Conservation (phyloP, 2,329 filamentous ascomycete species). For the Tricladium varicosporioides region DNA sequence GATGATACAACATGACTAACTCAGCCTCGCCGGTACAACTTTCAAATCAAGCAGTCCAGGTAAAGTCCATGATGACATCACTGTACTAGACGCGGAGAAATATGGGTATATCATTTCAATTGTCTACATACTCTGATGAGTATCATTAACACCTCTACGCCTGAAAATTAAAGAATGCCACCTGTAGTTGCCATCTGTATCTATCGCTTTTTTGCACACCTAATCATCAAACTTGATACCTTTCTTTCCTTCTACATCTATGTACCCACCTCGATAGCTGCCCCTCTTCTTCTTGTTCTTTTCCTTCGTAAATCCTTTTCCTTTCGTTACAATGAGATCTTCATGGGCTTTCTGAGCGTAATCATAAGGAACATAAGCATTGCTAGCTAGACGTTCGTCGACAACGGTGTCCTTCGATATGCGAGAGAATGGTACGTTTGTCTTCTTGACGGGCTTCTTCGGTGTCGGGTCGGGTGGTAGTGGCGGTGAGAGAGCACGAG, state of each 20-base stretch:
- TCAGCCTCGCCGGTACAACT: too few relatives aligned
- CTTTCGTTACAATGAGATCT: constrained; percentile 85
- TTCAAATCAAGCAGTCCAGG: not conserved
- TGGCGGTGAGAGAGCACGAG: constrained; percentile 32
- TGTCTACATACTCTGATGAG: not conserved
- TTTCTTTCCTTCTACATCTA: constrained; percentile 79
- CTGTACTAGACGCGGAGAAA: not conserved
- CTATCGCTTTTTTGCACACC: constrained; percentile 18
- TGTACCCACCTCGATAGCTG: constrained; percentile 82
- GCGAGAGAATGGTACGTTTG: constrained; percentile 72
- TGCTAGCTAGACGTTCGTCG: constrained; percentile 69
- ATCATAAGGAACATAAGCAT: constrained; percentile 78
- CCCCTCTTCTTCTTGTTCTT: constrained; percentile 99
- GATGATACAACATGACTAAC: too few relatives aligned
- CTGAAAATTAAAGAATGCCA: constrained; percentile 5
- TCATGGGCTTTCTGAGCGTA: constrained; percentile 88
- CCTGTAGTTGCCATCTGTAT: constrained; percentile 4
- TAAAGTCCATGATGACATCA: not conserved
- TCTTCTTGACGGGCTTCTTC: constrained; percentile 43
- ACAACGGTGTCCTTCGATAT: constrained; percentile 68
- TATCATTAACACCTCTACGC: not conserved
- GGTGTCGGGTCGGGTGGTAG: constrained; percentile 35
- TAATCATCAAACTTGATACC: constrained; percentile 95
- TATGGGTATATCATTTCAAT: not conserved
- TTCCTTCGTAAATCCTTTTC: constrained; percentile 98